These are phyloP conservation scores for Hemerocallis citrina DNA, from an alignment of 106 monocot species.

Conservation along the genomic window DNA sequence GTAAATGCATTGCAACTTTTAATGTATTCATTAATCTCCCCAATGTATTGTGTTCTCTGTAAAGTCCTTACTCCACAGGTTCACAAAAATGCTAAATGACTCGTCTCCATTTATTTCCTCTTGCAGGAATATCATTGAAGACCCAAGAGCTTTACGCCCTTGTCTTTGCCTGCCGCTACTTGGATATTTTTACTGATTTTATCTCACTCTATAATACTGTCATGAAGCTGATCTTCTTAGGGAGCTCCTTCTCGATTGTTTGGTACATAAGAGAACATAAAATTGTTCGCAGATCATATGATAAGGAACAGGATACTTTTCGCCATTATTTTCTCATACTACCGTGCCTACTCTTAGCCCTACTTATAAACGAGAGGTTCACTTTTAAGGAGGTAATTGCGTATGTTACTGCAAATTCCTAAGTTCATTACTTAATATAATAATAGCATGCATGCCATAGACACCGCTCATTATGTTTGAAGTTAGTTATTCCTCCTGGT, in stretches of 20 bases:
- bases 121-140: constrained; percentile 64
- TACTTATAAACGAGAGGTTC: constrained; percentile 44
- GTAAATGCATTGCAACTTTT: not conserved
- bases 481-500: not conserved
- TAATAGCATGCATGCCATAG: not conserved
- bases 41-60: not conserved
- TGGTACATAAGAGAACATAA: constrained; percentile 68
- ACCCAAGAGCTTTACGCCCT: constrained; percentile 79
- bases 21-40: not conserved
- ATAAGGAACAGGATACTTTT: constrained; percentile 72
- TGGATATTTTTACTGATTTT: constrained; percentile 57
- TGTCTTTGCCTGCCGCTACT: constrained; percentile 51
- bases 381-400: constrained; percentile 50
- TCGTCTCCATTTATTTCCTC: constrained; percentile 1
- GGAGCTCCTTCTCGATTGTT: constrained; percentile 47
- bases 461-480: not conserved
- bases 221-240: constrained; percentile 73
- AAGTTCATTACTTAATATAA: not conserved
- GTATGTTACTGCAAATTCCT: not conserved
- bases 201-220: constrained; percentile 65
- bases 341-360: constrained; percentile 41
- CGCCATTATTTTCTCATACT: constrained; percentile 54
- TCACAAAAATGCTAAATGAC: not conserved
- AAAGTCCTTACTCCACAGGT: not conserved
- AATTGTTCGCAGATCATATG: constrained; percentile 65